These are phyloP conservation scores for Stagonosporopsis vannaccii DNA, from an alignment of 2,329 filamentous ascomycete species.

Conservation along the genomic window DNA sequence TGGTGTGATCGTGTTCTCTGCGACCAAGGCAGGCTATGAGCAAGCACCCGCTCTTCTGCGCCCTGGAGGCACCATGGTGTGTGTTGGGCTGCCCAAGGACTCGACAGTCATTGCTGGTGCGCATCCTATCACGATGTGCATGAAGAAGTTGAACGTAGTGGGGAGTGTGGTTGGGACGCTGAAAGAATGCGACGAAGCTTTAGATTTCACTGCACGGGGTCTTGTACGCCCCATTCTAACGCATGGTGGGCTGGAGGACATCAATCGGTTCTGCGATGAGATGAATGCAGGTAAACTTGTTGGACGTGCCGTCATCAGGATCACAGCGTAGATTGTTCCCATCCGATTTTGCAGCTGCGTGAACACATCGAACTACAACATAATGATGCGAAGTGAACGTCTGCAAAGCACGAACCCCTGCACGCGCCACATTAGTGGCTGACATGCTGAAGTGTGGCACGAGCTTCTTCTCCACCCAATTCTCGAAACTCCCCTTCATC, in stretches of 20 bases:
- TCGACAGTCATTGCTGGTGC: constrained; percentile 34
- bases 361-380: too few relatives aligned
- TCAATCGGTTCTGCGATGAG: constrained; percentile 50
- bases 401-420: too few relatives aligned
- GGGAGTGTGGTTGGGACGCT: constrained; percentile 53
- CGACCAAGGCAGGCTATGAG: constrained; percentile 48
- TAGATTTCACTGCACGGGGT: constrained; percentile 55
- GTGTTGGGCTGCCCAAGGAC: constrained; percentile 39
- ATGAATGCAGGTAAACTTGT: constrained; percentile 51
- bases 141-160: constrained; percentile 54
- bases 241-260: constrained; percentile 49
- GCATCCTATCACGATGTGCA: constrained; percentile 47
- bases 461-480: constrained; percentile 11
- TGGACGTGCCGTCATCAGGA: constrained; percentile 53
- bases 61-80: constrained; percentile 39
- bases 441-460: constrained; percentile 19
- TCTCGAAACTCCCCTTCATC: constrained; percentile 15
- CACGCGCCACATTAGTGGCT: constrained; percentile 26
- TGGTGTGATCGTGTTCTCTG: constrained; percentile 81
- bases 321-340: constrained; percentile 27
- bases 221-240: constrained; percentile 52
- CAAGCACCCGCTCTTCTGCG: constrained; percentile 36
- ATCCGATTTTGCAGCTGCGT: too few relatives aligned
- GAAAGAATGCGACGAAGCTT: constrained; percentile 56
- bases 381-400: too few relatives aligned